phyloP scores from a whole-genome alignment of 129 eudicot genomes.

The Chrysanthemum makinoi region DNA sequence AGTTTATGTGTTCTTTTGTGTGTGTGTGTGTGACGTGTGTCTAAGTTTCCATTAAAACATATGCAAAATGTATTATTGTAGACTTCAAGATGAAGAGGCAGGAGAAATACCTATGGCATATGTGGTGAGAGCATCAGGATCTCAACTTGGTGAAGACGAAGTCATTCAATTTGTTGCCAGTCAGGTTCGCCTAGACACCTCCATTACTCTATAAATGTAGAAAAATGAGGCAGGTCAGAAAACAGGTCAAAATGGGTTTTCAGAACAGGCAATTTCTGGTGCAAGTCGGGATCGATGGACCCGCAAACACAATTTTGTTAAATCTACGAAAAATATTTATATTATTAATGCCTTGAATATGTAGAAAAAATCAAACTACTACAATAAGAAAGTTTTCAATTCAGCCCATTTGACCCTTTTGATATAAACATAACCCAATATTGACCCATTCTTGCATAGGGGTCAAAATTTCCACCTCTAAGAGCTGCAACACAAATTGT shows the following conservation, averaged over 20 bases:
- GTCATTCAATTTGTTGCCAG: conserved; percentile 63
- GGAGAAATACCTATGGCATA: conserved; percentile 83
- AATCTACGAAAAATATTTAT: background rate
- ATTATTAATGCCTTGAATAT: background rate
- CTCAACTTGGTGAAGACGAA: conserved; percentile 61
- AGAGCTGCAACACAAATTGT: conserved; percentile 16
- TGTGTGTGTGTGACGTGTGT: background rate
- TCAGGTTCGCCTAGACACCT: conserved; percentile 46
- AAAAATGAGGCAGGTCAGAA: background rate
- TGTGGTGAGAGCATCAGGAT: conserved; percentile 61
- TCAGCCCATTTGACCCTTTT: conserved; percentile 1
- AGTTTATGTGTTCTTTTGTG: conserved; percentile 14
- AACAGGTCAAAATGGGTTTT: background rate
- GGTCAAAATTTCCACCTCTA: conserved; percentile 7
- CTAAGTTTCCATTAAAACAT: background rate
- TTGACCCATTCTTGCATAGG: background rate
- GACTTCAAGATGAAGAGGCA: conserved; percentile 78
- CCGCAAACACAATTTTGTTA: background rate
- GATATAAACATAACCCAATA: conserved; percentile 5
- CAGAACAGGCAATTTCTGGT: background rate
- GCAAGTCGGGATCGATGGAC: background rate
- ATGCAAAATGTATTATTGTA: conserved; percentile 22
- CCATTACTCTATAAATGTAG: background rate
- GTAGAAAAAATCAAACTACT: background rate
- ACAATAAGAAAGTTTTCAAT: background rate